phyloP scores from a whole-genome alignment of 139 green algal species.

The Coelastrella sp. region DNA sequence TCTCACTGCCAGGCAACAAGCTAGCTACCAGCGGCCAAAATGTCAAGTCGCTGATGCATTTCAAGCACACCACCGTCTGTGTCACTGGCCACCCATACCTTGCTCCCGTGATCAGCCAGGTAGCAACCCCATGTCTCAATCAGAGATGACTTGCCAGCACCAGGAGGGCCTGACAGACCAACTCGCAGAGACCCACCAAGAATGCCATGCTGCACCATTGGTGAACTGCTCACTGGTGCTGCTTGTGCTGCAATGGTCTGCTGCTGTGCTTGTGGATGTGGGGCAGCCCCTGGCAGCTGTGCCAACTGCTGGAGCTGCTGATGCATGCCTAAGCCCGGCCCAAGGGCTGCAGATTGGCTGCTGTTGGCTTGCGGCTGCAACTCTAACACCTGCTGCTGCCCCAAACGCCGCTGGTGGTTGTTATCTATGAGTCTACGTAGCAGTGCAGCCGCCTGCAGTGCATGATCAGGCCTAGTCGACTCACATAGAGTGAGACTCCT shows the following conservation, averaged over 20 bases:
- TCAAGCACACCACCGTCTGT: neutral
- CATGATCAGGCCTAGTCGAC: conserved; percentile 54
- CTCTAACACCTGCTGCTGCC: neutral
- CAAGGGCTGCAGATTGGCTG: neutral
- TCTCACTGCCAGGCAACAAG: too few relatives aligned
- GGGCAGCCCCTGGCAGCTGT: too few relatives aligned
- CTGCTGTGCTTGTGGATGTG: neutral
- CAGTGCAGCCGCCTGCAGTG: conserved; percentile 60
- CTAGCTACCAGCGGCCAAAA: too few relatives aligned
- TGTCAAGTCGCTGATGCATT: too few relatives aligned
- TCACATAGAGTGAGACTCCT: conserved; percentile 69
- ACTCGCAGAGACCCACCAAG: conserved; percentile 39
- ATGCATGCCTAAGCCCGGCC: too few relatives aligned
- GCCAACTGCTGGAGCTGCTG: neutral
- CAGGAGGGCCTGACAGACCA: conserved; percentile 71
- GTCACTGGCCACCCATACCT: neutral
- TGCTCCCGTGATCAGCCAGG: conserved; percentile 54
- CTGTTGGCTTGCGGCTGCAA: neutral
- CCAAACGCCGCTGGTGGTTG: neutral
- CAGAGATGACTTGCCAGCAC: conserved; percentile 65
- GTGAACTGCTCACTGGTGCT: neutral
- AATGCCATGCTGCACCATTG: neutral
- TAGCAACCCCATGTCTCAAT: conserved; percentile 69
- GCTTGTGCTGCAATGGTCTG: neutral
- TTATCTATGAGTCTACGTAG: conserved; percentile 54